Evolutionary conservation across 441 rosid species (phyloP).

Genomic region (Erodium trifolium): DNA sequence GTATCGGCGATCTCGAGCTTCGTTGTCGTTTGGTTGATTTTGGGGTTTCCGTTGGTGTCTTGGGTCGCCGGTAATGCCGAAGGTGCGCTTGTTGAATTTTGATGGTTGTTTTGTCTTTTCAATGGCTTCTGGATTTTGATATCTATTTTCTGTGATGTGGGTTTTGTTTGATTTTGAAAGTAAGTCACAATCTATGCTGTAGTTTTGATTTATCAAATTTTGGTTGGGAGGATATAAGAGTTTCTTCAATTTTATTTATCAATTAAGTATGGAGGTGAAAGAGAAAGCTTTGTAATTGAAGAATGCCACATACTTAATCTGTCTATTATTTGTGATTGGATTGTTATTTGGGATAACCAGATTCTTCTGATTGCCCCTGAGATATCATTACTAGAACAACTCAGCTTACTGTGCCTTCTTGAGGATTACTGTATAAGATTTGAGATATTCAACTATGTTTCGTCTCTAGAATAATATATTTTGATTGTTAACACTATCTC

Average conservation of each 20-base stretch:
- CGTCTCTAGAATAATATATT: too few species aligned
- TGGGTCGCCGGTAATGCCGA: slow-evolving; percentile 5
- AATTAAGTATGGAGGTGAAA: background rate
- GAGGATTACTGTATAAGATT: background rate
- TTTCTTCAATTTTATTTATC: slow-evolving; percentile 3
- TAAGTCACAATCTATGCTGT: background rate
- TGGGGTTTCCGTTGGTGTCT: slow-evolving; percentile 3
- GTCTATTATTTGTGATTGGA: background rate
- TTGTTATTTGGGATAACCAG: background rate
- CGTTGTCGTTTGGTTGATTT: background rate
- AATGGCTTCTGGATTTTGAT: background rate
- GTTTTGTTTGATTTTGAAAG: background rate
- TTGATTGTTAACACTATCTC: too few species aligned
- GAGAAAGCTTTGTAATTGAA: background rate
- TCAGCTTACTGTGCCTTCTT: background rate
- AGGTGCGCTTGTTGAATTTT: background rate
- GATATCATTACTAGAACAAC: background rate
- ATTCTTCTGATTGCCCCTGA: background rate
- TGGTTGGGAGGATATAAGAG: background rate
- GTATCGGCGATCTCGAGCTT: background rate
- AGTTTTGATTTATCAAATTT: slow-evolving; percentile 1
- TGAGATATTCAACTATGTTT: too few species aligned
- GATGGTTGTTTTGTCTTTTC: background rate
- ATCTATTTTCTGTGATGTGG: slow-evolving; percentile 2
- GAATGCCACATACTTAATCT: slow-evolving; percentile 1